These are phyloP conservation scores for Prunus yedoensis DNA, from an alignment of 331 rosid genomes.

Conservation along the genomic window DNA sequence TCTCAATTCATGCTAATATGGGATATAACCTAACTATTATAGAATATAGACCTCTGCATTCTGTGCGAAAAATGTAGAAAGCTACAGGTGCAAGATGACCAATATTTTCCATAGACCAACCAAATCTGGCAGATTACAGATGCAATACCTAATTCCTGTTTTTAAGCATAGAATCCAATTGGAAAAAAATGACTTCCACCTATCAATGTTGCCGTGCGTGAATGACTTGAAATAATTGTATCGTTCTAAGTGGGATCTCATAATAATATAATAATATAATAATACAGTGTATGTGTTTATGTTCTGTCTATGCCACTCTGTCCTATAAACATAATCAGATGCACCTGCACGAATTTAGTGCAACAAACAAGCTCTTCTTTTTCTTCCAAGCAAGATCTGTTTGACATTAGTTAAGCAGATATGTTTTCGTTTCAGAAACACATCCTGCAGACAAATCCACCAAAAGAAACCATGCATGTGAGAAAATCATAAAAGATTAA, in stretches of 20 bases:
- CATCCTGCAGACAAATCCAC: neutral
- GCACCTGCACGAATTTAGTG: neutral
- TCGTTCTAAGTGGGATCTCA: too few species aligned
- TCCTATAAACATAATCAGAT: too few species aligned
- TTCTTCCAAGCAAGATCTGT: neutral
- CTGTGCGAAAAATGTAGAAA: neutral
- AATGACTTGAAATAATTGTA: too few species aligned
- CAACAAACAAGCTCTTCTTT: neutral
- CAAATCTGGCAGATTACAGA: neutral
- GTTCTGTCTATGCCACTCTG: too few species aligned
- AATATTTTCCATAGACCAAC: neutral
- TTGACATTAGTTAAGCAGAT: neutral
- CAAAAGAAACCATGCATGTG: conserved; percentile 12
- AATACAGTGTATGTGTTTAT: too few species aligned
- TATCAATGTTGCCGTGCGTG: too few species aligned
- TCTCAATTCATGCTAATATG: neutral
- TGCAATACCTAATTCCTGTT: neutral
- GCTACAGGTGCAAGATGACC: conserved; percentile 17
- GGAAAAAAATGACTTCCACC: neutral
- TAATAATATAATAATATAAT: too few species aligned
- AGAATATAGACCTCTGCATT: neutral
- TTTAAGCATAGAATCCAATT: neutral
- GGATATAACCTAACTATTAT: conserved; percentile 8
- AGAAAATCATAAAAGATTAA: conserved; percentile 12
- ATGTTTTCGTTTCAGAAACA: neutral